Base-by-base conservation (phyloP, 495 filamentous ascomycete genomes). In the Glonium stellatum region DNA sequence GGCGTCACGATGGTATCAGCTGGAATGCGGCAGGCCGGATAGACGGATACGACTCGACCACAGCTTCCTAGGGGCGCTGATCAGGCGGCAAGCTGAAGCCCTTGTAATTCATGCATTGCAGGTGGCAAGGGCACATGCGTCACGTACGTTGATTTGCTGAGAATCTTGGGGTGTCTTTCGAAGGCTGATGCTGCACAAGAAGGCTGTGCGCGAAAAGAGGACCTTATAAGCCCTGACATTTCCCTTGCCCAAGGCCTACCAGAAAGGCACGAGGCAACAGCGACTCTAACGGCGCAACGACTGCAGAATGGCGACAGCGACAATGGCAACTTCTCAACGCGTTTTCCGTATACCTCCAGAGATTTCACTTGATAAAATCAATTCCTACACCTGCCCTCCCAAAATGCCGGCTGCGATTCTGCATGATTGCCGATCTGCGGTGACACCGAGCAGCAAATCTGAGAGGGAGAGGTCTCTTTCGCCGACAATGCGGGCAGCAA, bases 11-110 rank as follows among this genome's bases (percentile, higher is more conserved):
- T 46, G 41, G 41, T 46, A 10, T 46, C 41, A 46, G 27, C 41
- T 46, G 41, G 41, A 46, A 46, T 46, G 41, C 19, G 41, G 9
- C 41, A 46, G 41, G 41, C 9, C 41, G 41, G 41, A 46, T 46
- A 46, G 41, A 46, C 41, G 41, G 41, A 46, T 46, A 46, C 19
- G 41, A 46, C 41, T 46, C 41, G 41, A 46, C 41, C 41, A 10
- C 19, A 46, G 41, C 41, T 46, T 46, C 41, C 41, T 46, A 10
- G 12, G 13, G 41, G 41, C 41, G 41, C 41, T 46, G 41, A 46
- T 46, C 41, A 46, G 41, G 41, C 41, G 1, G 41, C 41, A 46
- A 46, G 13, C 19, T 10, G 19, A 46, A 46, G 41, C 41, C 41
- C 41, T 46, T 15, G 41, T 10, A 46, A n/a, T 46, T 46, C 41